These are phyloP conservation scores for Helianthus tuberosus DNA, from an alignment of 129 eudicot species.

Conservation along the genomic window DNA sequence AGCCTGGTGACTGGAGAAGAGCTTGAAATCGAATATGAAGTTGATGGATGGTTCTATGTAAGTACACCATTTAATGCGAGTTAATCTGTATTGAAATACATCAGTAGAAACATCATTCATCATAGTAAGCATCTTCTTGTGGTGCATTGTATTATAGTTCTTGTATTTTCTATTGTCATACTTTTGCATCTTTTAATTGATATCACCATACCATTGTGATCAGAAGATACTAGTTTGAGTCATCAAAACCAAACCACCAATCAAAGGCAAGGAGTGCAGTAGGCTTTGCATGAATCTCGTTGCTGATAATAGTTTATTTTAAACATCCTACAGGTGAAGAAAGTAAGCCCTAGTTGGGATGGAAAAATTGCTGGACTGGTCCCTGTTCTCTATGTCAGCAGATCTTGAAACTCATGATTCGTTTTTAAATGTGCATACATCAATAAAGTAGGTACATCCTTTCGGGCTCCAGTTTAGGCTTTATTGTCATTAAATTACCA, in stretches of 20 bases:
- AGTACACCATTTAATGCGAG: conserved; percentile 36
- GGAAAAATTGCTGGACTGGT: conserved; percentile 89
- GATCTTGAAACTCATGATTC: conserved; percentile 43
- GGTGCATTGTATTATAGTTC: neutral
- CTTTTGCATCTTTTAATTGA: neutral
- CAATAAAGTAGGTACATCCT: conserved; percentile 14
- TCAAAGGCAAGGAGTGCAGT: neutral
- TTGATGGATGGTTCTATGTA: conserved; percentile 93
- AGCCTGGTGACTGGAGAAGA: conserved; percentile 81
- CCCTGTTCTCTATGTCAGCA: conserved; percentile 78
- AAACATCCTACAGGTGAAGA: conserved; percentile 62
- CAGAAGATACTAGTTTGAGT: conserved; percentile 7
- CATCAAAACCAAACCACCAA: neutral
- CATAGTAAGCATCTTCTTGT: neutral
- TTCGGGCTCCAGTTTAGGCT: neutral
- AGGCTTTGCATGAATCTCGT: neutral
- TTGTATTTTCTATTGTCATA: neutral
- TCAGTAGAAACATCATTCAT: neutral
- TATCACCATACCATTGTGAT: neutral
- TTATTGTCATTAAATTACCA: neutral
- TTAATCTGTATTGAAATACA: neutral
- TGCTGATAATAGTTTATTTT: conserved; percentile 21
- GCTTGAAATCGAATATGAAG: conserved; percentile 79
- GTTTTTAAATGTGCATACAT: neutral
- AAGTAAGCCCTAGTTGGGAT: conserved; percentile 77